Evolutionary conservation across 1,284 basidiomycete species (phyloP).

Genomic region (Cryptococcus sp.): DNA sequence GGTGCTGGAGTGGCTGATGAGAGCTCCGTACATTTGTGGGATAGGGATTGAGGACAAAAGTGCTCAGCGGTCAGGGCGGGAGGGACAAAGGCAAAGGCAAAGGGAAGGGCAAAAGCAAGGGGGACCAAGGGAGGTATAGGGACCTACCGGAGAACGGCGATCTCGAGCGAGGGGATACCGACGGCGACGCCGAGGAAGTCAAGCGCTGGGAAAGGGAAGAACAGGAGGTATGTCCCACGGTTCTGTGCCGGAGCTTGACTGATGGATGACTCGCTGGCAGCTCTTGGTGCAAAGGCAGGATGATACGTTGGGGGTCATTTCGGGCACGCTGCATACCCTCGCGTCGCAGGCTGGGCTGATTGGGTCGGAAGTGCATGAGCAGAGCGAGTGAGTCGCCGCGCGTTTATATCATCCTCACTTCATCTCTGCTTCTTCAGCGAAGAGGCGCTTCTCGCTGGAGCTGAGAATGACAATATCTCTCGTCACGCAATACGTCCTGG

Average conservation of each 20-base stretch:
- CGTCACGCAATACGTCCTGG: neutral
- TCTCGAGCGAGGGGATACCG: conserved; percentile 15
- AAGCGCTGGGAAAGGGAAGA: conserved; percentile 73
- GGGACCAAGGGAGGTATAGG: conserved; percentile 20
- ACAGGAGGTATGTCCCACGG: conserved; percentile 62
- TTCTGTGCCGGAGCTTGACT: neutral
- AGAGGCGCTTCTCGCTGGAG: too few relatives aligned
- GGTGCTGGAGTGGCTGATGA: too few relatives aligned
- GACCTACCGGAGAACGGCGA: conserved; percentile 30
- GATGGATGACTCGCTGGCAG: conserved; percentile 50
- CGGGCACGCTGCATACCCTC: conserved; percentile 75
- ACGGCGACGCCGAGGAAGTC: conserved; percentile 53
- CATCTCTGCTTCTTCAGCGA: neutral
- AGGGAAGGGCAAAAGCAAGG: conserved; percentile 13
- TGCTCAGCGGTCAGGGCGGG: neutral
- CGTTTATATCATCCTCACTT: neutral
- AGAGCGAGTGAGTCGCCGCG: conserved; percentile 68
- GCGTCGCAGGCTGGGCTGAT: conserved; percentile 86
- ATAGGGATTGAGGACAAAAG: neutral
- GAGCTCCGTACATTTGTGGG: neutral
- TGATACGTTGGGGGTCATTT: conserved; percentile 76
- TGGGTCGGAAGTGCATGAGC: conserved; percentile 82
- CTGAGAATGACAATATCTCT: neutral
- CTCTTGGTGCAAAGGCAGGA: conserved; percentile 85
- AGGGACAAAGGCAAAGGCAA: conserved; percentile 14